Percentiles rank a stretch among this genome's conserved stretches.
Conservation (phyloP, 768 basidiomycete genomes). For the Amanita jacksonii region DNA sequence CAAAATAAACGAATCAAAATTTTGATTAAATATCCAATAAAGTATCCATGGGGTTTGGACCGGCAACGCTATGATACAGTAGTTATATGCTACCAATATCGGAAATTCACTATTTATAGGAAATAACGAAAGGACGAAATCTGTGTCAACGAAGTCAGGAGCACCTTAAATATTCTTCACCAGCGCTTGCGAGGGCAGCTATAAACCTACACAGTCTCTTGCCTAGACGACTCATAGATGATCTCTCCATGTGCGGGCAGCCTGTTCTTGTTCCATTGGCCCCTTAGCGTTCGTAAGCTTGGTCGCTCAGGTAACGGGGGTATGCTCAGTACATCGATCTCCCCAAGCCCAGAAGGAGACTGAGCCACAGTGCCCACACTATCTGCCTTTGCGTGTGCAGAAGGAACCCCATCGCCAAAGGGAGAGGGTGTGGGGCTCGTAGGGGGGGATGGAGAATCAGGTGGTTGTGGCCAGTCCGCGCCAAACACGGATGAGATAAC, state of each 20-base stretch:
- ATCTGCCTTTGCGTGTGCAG: not conserved
- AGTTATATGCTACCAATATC: no score
- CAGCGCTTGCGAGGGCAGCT: no score
- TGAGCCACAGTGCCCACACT: not conserved
- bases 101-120: no score
- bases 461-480: conserved; percentile 7
- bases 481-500: conserved; percentile 5
- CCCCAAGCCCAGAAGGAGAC: not conserved
- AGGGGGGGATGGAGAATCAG: not conserved
- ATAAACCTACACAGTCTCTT: conserved; percentile 1
- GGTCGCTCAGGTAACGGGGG: not conserved
- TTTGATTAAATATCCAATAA: no score
- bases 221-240: not conserved
- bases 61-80: no score
- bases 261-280: not conserved
- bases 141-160: no score
- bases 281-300: not conserved
- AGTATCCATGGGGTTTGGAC: no score
- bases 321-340: not conserved
- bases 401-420: not conserved
- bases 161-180: no score
- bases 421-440: not conserved
- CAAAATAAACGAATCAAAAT: no score
- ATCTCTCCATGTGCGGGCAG: not conserved
- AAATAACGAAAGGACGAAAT: no score